phyloP scores from a whole-genome alignment of 2,329 filamentous ascomycete species.

The Penicillium vulpinum region DNA sequence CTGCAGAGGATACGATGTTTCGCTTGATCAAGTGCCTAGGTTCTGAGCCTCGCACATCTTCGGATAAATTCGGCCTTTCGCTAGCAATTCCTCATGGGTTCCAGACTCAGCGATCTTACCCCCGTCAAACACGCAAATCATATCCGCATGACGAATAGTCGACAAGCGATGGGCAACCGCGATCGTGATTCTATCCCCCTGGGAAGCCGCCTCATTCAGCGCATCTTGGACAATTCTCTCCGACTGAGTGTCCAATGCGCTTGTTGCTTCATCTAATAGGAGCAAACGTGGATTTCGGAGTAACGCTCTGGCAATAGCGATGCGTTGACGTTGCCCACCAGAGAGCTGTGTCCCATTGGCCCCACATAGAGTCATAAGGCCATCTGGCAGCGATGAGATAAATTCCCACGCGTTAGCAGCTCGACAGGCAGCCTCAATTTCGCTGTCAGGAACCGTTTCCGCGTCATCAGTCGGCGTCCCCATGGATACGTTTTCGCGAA shows the following conservation, averaged over 20 bases:
- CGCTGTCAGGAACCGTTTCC: conserved; percentile 32
- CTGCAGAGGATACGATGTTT: background rate
- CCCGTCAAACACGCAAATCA: conserved; percentile 64
- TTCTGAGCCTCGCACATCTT: conserved; percentile 39
- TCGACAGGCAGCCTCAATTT: conserved; percentile 35
- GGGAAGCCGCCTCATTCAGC: conserved; percentile 57
- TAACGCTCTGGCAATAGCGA: conserved; percentile 56
- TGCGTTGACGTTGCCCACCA: conserved; percentile 52
- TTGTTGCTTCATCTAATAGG: conserved; percentile 87
- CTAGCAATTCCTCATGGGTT: conserved; percentile 40
- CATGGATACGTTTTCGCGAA: conserved; percentile 69
- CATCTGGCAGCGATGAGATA: conserved; percentile 49
- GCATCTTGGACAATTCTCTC: conserved; percentile 85
- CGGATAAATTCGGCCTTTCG: conserved; percentile 38
- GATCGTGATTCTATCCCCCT: conserved; percentile 31
- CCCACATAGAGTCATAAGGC: conserved; percentile 18
- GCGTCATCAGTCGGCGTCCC: conserved; percentile 48
- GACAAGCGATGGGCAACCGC: conserved; percentile 31
- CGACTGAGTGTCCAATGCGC: conserved; percentile 80
- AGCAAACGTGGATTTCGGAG: conserved; percentile 68
- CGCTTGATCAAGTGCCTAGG: conserved; percentile 2
- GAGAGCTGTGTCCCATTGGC: conserved; percentile 5
- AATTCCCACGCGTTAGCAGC: conserved; percentile 53
- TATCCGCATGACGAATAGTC: conserved; percentile 60
- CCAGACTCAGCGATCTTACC: conserved; percentile 45